These are phyloP conservation scores for Houttuynia cordata DNA, from an alignment of 164 flowering plant genomes.

Conservation along the genomic window DNA sequence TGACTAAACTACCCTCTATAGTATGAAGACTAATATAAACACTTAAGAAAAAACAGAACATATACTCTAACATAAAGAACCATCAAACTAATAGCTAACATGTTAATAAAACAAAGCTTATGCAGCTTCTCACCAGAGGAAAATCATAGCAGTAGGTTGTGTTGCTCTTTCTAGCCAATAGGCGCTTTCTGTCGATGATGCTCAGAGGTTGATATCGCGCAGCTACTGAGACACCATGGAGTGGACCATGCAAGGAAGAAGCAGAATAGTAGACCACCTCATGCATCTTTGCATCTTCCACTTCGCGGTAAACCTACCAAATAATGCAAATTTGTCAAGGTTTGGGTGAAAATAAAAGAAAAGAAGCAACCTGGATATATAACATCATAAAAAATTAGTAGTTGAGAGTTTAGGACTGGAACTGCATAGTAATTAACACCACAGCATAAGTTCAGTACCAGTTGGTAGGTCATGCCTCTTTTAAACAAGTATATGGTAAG, in stretches of 20 bases:
- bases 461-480: not conserved
- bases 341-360: not conserved
- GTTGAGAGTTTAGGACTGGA: not conserved
- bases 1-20: too few species aligned
- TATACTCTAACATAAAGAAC: too few species aligned
- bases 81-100: not conserved
- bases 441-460: not conserved
- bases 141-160: conserved; percentile 99
- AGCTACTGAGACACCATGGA: conserved; percentile 65
- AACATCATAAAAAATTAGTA: not conserved
- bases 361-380: not conserved
- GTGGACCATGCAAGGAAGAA: conserved; percentile 37
- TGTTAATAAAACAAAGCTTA: not conserved
- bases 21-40: too few species aligned
- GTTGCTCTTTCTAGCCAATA: conserved; percentile 72
- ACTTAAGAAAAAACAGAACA: too few species aligned
- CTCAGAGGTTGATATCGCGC: conserved; percentile 69
- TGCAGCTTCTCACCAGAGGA: conserved; percentile 49
- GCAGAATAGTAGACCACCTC: conserved; percentile 59
- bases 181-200: conserved; percentile 70
- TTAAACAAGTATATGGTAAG: not conserved
- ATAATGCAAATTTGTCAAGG: not conserved
- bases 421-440: not conserved
- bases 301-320: conserved; percentile 74
- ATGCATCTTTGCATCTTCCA: conserved; percentile 48